phyloP scores from a whole-genome alignment of 2,329 filamentous ascomycete species.

The Tolypocladium sp. region DNA sequence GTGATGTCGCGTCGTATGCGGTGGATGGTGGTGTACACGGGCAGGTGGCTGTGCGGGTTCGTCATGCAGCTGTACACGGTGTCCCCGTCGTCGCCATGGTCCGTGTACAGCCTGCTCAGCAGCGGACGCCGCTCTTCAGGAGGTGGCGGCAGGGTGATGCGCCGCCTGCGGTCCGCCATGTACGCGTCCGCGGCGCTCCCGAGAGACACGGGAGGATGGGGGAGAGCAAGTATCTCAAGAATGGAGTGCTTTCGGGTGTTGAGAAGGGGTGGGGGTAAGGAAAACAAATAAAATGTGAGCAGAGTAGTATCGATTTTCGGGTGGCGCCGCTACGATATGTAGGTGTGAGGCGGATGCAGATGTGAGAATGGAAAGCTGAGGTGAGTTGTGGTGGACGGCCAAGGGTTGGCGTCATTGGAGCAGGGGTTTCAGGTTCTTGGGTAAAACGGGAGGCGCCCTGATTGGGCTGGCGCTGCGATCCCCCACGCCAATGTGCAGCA shows the following conservation, averaged over 20 bases:
- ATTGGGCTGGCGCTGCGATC: background rate
- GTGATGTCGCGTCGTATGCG: conserved; percentile 56
- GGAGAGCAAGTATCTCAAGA: background rate
- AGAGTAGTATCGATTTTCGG: background rate
- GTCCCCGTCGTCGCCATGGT: conserved; percentile 18
- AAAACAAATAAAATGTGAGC: background rate
- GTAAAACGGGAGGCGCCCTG: background rate
- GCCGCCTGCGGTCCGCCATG: conserved; percentile 16
- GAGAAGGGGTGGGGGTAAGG: background rate
- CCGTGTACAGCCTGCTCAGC: conserved; percentile 21
- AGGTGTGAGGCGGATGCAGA: background rate
- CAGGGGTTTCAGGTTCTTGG: background rate
- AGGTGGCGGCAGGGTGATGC: conserved; percentile 19
- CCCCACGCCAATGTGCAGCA: background rate
- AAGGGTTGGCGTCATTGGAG: background rate
- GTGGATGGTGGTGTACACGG: conserved; percentile 72
- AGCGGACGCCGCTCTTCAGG: conserved; percentile 25
- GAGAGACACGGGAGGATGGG: background rate
- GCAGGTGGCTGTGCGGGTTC: conserved; percentile 53
- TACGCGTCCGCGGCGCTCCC: background rate
- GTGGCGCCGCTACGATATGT: background rate
- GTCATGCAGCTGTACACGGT: conserved; percentile 42
- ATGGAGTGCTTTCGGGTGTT: background rate
- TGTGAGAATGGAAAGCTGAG: background rate
- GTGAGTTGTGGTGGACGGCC: background rate